Evolutionary conservation across 1,139 yeast species (phyloP).

Genomic region (Candida neerlandica): DNA sequence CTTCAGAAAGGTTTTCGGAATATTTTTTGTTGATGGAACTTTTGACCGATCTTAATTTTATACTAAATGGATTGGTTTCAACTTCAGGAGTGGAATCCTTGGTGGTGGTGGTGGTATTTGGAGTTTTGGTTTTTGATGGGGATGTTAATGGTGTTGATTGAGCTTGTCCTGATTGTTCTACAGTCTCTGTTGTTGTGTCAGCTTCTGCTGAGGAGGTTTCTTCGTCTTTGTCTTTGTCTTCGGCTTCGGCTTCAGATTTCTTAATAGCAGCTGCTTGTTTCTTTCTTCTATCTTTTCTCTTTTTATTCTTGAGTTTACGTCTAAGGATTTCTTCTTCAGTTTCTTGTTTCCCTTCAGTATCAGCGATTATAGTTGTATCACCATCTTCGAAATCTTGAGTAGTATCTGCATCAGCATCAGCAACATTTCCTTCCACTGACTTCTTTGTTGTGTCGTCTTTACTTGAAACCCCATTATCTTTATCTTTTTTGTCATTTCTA

Average conservation of each 20-base stretch:
- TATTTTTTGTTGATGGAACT: slow-evolving; percentile 30
- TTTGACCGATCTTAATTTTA: slow-evolving; percentile 35
- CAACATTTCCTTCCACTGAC: background rate
- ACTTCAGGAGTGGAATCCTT: slow-evolving; percentile 1
- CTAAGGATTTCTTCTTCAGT: slow-evolving; percentile 5
- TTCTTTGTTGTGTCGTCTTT: too few relatives aligned
- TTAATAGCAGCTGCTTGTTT: slow-evolving; percentile 1
- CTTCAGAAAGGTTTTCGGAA: slow-evolving; percentile 36
- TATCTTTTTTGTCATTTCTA: too few relatives aligned
- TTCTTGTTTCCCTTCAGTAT: slow-evolving; percentile 3
- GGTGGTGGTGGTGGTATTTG: too few relatives aligned
- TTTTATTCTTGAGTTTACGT: slow-evolving; percentile 5
- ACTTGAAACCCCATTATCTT: too few relatives aligned
- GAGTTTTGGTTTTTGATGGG: slow-evolving; percentile 12
- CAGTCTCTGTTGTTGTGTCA: too few relatives aligned
- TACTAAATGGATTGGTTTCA: slow-evolving; percentile 27
- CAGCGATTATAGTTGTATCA: background rate
- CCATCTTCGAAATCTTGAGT: background rate
- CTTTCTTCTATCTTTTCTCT: slow-evolving; percentile 10
- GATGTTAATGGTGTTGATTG: background rate
- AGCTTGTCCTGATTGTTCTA: too few relatives aligned
- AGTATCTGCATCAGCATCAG: background rate
- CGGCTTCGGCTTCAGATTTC: background rate
- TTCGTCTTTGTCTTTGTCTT: slow-evolving; percentile 1
- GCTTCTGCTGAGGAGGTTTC: too few relatives aligned